Percentiles rank a stretch among this genome's conserved stretches.
Conservation (phyloP, 2,329 filamentous ascomycete genomes). For the Botrytis elliptica region DNA sequence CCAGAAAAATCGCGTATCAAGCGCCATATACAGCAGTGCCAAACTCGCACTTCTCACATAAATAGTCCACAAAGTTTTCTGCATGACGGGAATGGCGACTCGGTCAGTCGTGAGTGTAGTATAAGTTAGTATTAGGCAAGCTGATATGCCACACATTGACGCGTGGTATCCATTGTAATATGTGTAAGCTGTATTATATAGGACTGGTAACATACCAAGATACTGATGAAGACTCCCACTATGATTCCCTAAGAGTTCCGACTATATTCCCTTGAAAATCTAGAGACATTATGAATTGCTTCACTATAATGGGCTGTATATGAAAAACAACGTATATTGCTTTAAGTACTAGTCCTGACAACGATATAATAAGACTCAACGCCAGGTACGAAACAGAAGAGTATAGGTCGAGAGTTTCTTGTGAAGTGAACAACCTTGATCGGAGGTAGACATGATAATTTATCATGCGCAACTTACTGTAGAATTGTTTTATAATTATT, state of each 20-base stretch:
- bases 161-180: not conserved
- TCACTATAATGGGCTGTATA: not conserved
- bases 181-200: not conserved
- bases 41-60: too few species aligned
- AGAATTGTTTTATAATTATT: not conserved
- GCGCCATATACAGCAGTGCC: too few species aligned
- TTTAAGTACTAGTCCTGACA: not conserved
- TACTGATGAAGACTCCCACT: not conserved
- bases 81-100: not conserved
- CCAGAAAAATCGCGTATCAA: rapidly evolving
- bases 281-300: not conserved
- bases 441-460: not conserved
- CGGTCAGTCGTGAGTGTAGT: not conserved
- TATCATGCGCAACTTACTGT: not conserved
- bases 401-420: not conserved
- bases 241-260: not conserved
- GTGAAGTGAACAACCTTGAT: not conserved
- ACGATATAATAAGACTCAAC: not conserved
- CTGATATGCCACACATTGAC: not conserved
- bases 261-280: not conserved
- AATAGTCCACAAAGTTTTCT: not conserved
- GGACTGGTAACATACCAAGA: not conserved
- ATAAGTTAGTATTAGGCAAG: not conserved
- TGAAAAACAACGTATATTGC: not conserved
- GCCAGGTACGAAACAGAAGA: not conserved